A percentile compares a stretch with the other conserved stretches of the same genome.
phyloP scores from a whole-genome alignment of 805 yeast species.

The Ogataea minuta region DNA sequence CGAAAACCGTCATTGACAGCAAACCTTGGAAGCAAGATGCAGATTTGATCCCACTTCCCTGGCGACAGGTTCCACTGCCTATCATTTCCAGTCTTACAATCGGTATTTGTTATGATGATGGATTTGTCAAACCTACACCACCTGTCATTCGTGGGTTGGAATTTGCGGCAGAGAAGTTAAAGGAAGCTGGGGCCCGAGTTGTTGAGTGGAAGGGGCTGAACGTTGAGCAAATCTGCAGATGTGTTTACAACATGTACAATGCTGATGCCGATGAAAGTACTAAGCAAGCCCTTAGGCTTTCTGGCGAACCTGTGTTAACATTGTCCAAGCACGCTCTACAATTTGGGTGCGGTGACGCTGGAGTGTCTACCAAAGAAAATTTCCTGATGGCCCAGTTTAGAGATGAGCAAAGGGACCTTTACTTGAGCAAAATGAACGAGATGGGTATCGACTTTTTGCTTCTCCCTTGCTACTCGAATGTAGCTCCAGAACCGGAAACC shows the following conservation, averaged over 20 bases:
- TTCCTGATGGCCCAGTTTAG: slow-evolving; percentile 47
- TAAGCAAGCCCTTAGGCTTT: slow-evolving; percentile 42
- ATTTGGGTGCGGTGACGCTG: slow-evolving; percentile 54
- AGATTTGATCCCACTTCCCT: slow-evolving; percentile 45
- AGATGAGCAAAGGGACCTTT: slow-evolving; percentile 52
- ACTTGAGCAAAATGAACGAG: slow-evolving; percentile 45
- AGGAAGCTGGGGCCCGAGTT: slow-evolving; percentile 52
- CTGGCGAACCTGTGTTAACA: slow-evolving; percentile 65
- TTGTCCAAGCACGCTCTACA: slow-evolving; percentile 52
- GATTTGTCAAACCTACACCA: slow-evolving; percentile 51
- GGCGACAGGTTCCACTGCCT: slow-evolving; percentile 41
- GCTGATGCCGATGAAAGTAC: slow-evolving; percentile 62
- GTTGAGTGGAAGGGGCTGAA: slow-evolving; percentile 53
- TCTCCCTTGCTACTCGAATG: slow-evolving; percentile 60
- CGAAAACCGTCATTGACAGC: slow-evolving; percentile 44
- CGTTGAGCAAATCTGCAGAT: slow-evolving; percentile 51
- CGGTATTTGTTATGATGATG: slow-evolving; percentile 48
- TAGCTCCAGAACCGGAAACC: slow-evolving; percentile 62
- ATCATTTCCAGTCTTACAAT: slow-evolving; percentile 33
- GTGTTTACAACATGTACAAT: slow-evolving; percentile 57
- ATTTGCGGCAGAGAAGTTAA: slow-evolving; percentile 47
- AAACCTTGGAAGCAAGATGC: slow-evolving; percentile 60
- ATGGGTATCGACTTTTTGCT: slow-evolving; percentile 58
- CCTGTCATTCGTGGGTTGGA: slow-evolving; percentile 42
- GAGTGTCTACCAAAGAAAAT: slow-evolving; percentile 44